Conservation (phyloP, 257 asterid genomes). For the Solanum sejunctum region DNA sequence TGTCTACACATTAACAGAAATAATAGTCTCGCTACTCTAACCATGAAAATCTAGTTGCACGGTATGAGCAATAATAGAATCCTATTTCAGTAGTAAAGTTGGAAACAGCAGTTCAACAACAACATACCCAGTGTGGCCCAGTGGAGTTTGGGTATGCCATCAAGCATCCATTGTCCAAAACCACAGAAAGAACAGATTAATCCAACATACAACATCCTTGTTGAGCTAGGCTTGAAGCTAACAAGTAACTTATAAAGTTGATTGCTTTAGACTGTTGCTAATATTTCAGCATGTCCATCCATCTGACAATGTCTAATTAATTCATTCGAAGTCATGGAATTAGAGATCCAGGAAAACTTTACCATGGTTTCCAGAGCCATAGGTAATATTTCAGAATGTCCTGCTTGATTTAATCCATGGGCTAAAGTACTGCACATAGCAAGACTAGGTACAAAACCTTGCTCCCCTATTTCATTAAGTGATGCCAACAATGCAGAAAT, state of each 20-base stretch:
- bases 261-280: constrained; percentile 12
- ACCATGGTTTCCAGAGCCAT: constrained; percentile 39
- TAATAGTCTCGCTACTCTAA: not conserved
- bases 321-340: constrained; percentile 27
- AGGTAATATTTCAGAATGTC: constrained; percentile 36
- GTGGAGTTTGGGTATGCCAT: not conserved
- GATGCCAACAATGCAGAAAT: constrained; percentile 28
- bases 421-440: constrained; percentile 50
- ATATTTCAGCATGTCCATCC: constrained; percentile 10
- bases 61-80: not conserved
- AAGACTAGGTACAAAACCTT: constrained; percentile 50
- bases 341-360: constrained; percentile 53
- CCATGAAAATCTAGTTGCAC: not conserved
- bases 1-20: not conserved
- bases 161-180: not conserved
- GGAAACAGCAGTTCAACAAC: not conserved
- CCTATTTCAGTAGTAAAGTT: not conserved
- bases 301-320: constrained; percentile 24
- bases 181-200: not conserved
- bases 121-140: not conserved
- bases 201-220: not conserved
- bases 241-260: constrained; percentile 31
- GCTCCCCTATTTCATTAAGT: constrained; percentile 42
- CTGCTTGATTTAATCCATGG: constrained; percentile 46
- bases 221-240: constrained; percentile 17